A percentile compares a stretch with the other conserved stretches of the same genome.
Conservation (phyloP, 345 rosid genomes). For the Capsella bursapastoris region DNA sequence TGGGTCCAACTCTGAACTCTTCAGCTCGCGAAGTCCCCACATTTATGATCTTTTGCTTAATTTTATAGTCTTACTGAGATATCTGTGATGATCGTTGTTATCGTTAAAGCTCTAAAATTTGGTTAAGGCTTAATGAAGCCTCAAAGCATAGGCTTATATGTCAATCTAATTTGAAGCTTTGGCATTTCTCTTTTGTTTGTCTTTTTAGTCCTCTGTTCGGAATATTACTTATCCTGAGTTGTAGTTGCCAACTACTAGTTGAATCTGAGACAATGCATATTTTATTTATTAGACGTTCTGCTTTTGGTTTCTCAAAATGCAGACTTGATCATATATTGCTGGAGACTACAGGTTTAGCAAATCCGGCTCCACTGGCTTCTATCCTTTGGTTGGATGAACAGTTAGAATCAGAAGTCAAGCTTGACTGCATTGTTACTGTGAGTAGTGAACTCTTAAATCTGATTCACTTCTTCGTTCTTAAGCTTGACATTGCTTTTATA, state of each 20-base stretch:
- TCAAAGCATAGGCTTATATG: neutral
- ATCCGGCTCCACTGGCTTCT: constrained; percentile 94
- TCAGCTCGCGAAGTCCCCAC: neutral
- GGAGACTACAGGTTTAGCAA: constrained; percentile 98
- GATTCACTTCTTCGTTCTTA: neutral
- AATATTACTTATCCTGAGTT: neutral
- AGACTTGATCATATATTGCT: constrained; percentile 93
- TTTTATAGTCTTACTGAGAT: neutral
- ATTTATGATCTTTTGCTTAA: neutral
- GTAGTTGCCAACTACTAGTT: neutral
- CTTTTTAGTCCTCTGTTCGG: neutral
- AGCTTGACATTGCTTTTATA: constrained; percentile 9
- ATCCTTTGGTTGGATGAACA: constrained; percentile 97
- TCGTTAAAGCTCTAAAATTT: neutral
- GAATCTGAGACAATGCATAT: neutral
- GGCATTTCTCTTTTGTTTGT: neutral
- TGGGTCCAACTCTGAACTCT: neutral
- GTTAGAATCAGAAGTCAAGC: constrained; percentile 85
- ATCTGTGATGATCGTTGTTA: neutral
- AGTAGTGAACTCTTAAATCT: constrained; percentile 35
- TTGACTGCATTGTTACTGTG: constrained; percentile 90
- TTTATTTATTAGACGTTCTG: neutral
- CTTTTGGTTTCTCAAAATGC: constrained; percentile 25
- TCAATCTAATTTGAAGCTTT: neutral
- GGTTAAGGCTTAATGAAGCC: neutral